Evolutionary conservation across 1,139 yeast genomes (phyloP).

Genomic region (Debaryomycetaceae sp.): DNA sequence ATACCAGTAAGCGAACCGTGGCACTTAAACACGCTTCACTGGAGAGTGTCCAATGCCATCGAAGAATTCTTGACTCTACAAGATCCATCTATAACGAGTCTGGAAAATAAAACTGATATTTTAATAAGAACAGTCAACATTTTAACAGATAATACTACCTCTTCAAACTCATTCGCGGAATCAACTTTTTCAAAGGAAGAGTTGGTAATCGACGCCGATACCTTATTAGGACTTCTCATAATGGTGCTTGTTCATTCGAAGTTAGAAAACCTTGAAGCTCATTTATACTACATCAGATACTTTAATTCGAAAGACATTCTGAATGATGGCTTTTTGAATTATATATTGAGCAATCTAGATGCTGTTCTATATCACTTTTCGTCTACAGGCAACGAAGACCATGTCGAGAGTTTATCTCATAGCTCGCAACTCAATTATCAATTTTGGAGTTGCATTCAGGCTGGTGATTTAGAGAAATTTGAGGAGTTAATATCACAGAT

Average conservation of each 20-base stretch:
- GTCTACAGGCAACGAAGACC: constrained; percentile 20
- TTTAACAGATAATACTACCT: constrained; percentile 33
- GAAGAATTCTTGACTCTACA: constrained; percentile 50
- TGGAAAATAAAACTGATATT: constrained; percentile 51
- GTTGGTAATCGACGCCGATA: constrained; percentile 71
- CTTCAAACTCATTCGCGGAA: background rate
- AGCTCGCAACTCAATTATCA: constrained; percentile 48
- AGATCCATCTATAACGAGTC: constrained; percentile 43
- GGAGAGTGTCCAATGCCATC: constrained; percentile 52
- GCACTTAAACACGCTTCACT: constrained; percentile 43
- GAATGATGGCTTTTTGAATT: constrained; percentile 38
- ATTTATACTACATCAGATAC: constrained; percentile 60
- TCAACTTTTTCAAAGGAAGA: constrained; percentile 13
- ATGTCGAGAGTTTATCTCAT: constrained; percentile 31
- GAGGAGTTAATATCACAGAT: constrained; percentile 18
- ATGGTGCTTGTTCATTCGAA: constrained; percentile 68
- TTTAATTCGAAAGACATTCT: constrained; percentile 41
- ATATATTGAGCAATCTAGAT: constrained; percentile 70
- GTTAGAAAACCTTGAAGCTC: constrained; percentile 58
- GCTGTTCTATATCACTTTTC: constrained; percentile 70
- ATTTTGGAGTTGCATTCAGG: constrained; percentile 55
- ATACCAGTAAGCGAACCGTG: constrained; percentile 45
- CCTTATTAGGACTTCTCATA: constrained; percentile 67
- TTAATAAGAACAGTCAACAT: constrained; percentile 52
- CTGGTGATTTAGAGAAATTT: constrained; percentile 23